Evolutionary conservation across 306 rosid genomes (phyloP), one percentile per base, ranked within the genome.

Genomic region (Malus sylvestris): DNA sequence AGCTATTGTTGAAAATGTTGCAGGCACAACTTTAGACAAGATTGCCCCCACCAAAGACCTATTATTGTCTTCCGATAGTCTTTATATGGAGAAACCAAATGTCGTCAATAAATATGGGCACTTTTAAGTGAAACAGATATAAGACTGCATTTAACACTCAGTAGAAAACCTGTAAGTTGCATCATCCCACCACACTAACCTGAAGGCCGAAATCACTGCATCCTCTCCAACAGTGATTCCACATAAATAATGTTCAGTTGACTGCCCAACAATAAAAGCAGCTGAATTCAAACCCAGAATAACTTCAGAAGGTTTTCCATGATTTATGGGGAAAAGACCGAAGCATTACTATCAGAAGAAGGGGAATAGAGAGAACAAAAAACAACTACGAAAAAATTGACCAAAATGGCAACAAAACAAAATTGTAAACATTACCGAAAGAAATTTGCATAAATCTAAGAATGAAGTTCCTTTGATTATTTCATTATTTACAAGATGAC

Each of bases 181-280:
- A 61, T 55, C 61, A 81, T 80, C 80, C 32, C 57, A 71, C 18
- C 68, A 72, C 73, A 78, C 86, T 74, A 80, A 92, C 99, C 98
- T 96, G 91, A 92, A 96, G 9, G 98, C 99, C 65, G 99, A 92
- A 83, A 96, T 93, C 67, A 96, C 98, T 45, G 98, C 96, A 92
- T 91, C 97, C 72, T 86, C 89, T 81, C 99, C 98, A 57, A 96
- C 86, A 49, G 97, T 86, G 82, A 96, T 91, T 81, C 97, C 97
- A 91, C 98, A 96, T 71, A 83, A 96, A 82, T 96, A 96, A 76
- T 84, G 93, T 75, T 85, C 93, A 91, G 79, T 92, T 73, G 99
- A 96, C 99, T 96, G 99, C 90, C 90, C 98, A 92, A 95, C 89
- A 95, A 92, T 85, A 92, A 92, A 95, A 92, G 93, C 89, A 96